Conservation (phyloP, 2,329 filamentous ascomycete species). For the Aspergillus uvarum region DNA sequence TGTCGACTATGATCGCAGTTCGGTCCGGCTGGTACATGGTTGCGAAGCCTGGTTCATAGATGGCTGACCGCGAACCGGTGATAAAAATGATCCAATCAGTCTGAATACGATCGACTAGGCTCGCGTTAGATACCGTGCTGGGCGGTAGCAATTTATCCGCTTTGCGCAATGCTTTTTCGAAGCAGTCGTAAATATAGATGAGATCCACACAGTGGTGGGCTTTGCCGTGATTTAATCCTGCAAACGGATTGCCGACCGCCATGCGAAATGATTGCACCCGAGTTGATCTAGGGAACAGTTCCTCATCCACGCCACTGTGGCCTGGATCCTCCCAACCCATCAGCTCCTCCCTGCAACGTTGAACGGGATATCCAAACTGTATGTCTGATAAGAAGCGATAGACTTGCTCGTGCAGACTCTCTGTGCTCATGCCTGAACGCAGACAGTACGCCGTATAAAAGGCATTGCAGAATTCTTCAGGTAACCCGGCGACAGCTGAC, state of each 20-base stretch:
- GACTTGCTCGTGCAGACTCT: background rate
- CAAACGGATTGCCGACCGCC: constrained; percentile 1
- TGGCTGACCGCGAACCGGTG: background rate
- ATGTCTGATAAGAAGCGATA: constrained; percentile 1
- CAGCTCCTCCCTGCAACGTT: background rate
- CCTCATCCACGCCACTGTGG: background rate
- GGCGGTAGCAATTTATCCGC: background rate
- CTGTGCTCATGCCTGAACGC: background rate
- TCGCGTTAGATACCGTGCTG: background rate
- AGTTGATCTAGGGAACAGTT: background rate
- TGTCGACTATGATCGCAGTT: background rate
- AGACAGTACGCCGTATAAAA: background rate
- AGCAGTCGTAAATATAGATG: constrained; percentile 2
- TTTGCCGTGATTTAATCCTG: background rate
- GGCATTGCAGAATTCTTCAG: background rate
- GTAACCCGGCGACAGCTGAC: background rate
- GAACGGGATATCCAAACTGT: constrained; percentile 3
- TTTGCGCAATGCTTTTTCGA: background rate
- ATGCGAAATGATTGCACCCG: constrained; percentile 2
- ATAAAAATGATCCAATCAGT: constrained; percentile 2
- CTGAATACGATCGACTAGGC: background rate
- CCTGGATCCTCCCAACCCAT: background rate
- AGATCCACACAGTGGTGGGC: constrained; percentile 5
- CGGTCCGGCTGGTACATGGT: background rate
- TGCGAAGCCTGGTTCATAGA: background rate